phyloP scores from a whole-genome alignment of 768 basidiomycete genomes.

The Lepiota brunneoincarnata region DNA sequence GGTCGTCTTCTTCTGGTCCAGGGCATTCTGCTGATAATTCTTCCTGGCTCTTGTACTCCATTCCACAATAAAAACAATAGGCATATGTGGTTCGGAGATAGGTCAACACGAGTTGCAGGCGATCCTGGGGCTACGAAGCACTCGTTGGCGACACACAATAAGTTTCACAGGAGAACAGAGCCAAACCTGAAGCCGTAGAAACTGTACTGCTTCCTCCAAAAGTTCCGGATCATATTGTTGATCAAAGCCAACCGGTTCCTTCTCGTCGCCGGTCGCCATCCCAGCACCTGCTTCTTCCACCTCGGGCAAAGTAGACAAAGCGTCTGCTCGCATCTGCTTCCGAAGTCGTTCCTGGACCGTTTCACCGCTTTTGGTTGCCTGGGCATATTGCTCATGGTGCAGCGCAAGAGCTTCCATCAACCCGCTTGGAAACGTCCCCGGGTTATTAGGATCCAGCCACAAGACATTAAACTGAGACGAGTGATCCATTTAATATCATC shows the following conservation, averaged over 20 bases:
- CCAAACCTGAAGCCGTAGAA: constrained; percentile 63
- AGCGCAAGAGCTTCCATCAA: constrained; percentile 55
- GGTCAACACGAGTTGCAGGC: constrained; percentile 61
- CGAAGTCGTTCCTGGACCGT: constrained; percentile 54
- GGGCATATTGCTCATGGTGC: constrained; percentile 27
- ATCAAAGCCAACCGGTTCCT: constrained; percentile 22
- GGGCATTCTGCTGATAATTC: constrained; percentile 71
- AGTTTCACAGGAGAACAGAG: constrained; percentile 2
- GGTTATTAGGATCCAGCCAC: constrained; percentile 69
- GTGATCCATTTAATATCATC: background rate
- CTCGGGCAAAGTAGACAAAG: constrained; percentile 49
- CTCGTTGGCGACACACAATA: background rate
- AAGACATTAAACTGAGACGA: constrained; percentile 71
- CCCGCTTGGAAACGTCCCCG: constrained; percentile 63
- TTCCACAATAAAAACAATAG: constrained; percentile 91
- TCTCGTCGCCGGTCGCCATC: constrained; percentile 4
- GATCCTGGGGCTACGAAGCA: constrained; percentile 58
- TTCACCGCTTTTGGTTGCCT: constrained; percentile 26
- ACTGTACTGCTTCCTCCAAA: constrained; percentile 65
- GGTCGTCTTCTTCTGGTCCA: constrained; percentile 72
- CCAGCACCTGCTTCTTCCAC: constrained; percentile 27
- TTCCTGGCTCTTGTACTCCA: constrained; percentile 58
- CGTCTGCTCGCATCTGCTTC: constrained; percentile 73
- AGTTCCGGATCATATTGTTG: constrained; percentile 48
- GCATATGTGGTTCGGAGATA: constrained; percentile 71